phyloP scores from a whole-genome alignment of 176 grass and related monocot genomes.

The Alopecurus myosuroides region DNA sequence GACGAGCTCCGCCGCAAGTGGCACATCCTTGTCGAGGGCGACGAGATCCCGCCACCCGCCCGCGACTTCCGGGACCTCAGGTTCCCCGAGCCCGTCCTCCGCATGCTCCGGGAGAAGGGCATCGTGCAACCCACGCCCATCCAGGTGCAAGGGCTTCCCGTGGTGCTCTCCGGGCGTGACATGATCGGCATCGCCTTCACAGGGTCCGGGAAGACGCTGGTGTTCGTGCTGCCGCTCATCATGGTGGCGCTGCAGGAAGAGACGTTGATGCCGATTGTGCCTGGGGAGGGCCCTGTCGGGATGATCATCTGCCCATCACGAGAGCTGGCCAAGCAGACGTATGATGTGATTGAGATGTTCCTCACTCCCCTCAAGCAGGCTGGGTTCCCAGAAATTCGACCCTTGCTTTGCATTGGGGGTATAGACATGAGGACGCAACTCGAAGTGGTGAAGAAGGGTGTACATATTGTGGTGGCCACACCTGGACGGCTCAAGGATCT shows the following conservation, averaged over 20 bases:
- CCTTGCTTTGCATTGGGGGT: constrained; percentile 85
- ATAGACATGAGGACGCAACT: constrained; percentile 81
- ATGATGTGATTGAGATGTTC: constrained; percentile 83
- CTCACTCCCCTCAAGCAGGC: constrained; percentile 38
- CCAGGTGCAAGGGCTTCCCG: constrained; percentile 89
- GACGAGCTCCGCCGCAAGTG: constrained; percentile 71
- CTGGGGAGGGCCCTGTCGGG: constrained; percentile 83
- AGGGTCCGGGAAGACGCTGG: constrained; percentile 79
- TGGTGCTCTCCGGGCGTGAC: constrained; percentile 74
- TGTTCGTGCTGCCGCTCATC: constrained; percentile 84
- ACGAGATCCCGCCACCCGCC: constrained; percentile 77
- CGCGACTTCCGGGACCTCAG: constrained; percentile 74
- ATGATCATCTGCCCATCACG: constrained; percentile 84
- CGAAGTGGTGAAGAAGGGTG: constrained; percentile 84
- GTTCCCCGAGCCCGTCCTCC: constrained; percentile 71
- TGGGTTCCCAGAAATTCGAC: constrained; percentile 80
- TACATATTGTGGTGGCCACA: constrained; percentile 93
- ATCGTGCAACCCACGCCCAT: constrained; percentile 95
- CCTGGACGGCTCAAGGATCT: constrained; percentile 92
- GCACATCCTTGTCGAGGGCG: constrained; percentile 92
- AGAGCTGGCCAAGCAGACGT: constrained; percentile 90
- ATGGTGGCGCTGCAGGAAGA: constrained; percentile 91
- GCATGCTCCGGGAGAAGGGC: constrained; percentile 69
- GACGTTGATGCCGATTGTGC: constrained; percentile 74
- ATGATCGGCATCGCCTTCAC: constrained; percentile 98